Evolutionary conservation across 2,329 filamentous ascomycete species (phyloP).

Genomic region (Trichoderma atroviride): DNA sequence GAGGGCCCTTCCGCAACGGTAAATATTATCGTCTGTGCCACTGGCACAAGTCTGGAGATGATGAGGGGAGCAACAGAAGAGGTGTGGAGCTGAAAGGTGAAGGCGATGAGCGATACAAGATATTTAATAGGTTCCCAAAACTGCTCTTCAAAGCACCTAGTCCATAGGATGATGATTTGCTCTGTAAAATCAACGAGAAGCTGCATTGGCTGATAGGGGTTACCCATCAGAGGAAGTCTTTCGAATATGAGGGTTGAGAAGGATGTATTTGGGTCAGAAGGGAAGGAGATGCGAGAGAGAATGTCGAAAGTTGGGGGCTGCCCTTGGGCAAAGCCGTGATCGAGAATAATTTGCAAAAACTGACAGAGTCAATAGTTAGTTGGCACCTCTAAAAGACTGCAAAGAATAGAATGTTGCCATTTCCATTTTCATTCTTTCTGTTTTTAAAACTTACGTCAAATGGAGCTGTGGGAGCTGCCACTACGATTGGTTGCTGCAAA

Average conservation of each 20-base stretch:
- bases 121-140: slow-evolving; percentile 66
- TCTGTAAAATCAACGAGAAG: slow-evolving; percentile 67
- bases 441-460: slow-evolving; percentile 48
- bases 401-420: background rate
- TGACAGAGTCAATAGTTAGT: slow-evolving; percentile 34
- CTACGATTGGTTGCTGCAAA: slow-evolving; percentile 29
- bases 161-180: slow-evolving; percentile 68
- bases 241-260: slow-evolving; percentile 70
- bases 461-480: slow-evolving; percentile 37
- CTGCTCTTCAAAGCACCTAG: slow-evolving; percentile 64
- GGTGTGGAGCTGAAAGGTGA: slow-evolving; percentile 65
- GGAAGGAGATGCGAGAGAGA: slow-evolving; percentile 65
- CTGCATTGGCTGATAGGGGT: slow-evolving; percentile 51
- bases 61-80: slow-evolving; percentile 61
- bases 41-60: slow-evolving; percentile 57
- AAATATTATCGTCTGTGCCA: slow-evolving; percentile 62
- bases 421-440: background rate
- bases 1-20: slow-evolving; percentile 62
- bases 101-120: slow-evolving; percentile 65
- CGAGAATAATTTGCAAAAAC: slow-evolving; percentile 66
- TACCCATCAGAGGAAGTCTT: slow-evolving; percentile 62
- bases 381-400: slow-evolving; percentile 26
- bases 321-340: slow-evolving; percentile 59
- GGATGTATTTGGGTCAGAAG: slow-evolving; percentile 62
- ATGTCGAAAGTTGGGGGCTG: slow-evolving; percentile 68